Conservation (phyloP, 1,139 yeast species). For the Hyphopichia fennica region DNA sequence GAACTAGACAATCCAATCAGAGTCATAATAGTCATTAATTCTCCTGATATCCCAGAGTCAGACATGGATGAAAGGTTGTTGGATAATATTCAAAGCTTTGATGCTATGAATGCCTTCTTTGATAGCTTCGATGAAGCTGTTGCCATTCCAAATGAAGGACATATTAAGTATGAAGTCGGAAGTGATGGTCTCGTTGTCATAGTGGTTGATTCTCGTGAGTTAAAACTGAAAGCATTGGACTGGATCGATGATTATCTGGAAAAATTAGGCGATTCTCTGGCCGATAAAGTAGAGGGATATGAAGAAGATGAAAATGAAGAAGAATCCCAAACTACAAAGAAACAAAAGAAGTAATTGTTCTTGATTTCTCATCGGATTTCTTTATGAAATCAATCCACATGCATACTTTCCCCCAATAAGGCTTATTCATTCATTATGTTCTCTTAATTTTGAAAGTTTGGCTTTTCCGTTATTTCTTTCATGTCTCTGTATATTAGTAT, state of each 20-base stretch:
- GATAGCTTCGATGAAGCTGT: constrained; percentile 60
- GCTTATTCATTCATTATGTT: neutral
- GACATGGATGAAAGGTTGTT: constrained; percentile 55
- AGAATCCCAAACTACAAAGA: constrained; percentile 6
- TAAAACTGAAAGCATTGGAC: constrained; percentile 30
- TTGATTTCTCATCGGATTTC: too few relatives aligned
- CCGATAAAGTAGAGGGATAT: constrained; percentile 7
- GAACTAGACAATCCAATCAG: constrained; percentile 47
- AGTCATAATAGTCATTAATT: constrained; percentile 39
- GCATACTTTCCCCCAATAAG: neutral
- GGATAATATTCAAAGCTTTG: constrained; percentile 46
- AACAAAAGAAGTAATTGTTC: neutral
- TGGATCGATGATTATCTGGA: constrained; percentile 37
- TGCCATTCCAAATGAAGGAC: constrained; percentile 67
- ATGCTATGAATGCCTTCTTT: constrained; percentile 57
- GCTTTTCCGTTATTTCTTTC: neutral
- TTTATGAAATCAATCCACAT: neutral
- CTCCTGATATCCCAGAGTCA: constrained; percentile 39
- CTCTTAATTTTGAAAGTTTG: neutral
- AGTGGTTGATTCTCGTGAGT: constrained; percentile 42
- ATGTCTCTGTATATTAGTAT: neutral
- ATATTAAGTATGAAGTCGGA: constrained; percentile 69
- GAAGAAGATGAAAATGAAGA: constrained; percentile 10
- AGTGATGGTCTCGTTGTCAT: constrained; percentile 70
- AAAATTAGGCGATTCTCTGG: constrained; percentile 7